Evolutionary conservation across 371 early-diverging fungal species (phyloP), one percentile per base, ranked within the genome.

Genomic region (Amoeboaphelidium occidentale): DNA sequence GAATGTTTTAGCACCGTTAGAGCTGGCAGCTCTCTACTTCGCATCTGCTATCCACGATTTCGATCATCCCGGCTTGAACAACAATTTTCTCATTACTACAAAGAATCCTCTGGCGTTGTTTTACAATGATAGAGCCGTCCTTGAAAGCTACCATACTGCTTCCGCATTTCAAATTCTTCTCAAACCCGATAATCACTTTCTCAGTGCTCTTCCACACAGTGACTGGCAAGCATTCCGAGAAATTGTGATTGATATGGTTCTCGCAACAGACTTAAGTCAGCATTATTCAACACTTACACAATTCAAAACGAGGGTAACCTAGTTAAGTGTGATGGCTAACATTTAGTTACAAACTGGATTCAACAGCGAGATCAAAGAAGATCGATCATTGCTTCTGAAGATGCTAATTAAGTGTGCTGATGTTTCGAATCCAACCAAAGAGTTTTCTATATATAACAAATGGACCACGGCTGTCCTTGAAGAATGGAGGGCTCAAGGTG

Each of bases 81-180:
- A 84, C 50, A 68, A 72, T 27, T 63, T 62, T 44, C 51, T 66
- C 42, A 68, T 81, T 43, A 68, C 76, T 1, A 76, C 81, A 0
- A 62, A 67, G 23, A 79, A 85, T 17, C 84, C 78, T 24, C 62
- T 83, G 45, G 93, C 96, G 4, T 66, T 82, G 47, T 59, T 90
- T 3, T 93, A 91, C 68, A 88, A 90, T 61, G 89, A 89, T 66
- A 73, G 75, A 51, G 80, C 88, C 0, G 84, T 89, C 2, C 67
- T 94, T 17, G 96, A 94, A 64, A 88, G 83, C 60, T 87, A 82
- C 62, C 96, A 94, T 58, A 73, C 81, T 2, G 76, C 82, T 62
- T 69, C 81, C 2, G 76, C 88, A 43, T 86, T 84, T 61, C 72
- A 77, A 55, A 59, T 92, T 10, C 67, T 94, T 27, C 20, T 55